Evolutionary conservation across 2,329 filamentous ascomycete species (phyloP).

Genomic region (Blastomyces percursus): DNA sequence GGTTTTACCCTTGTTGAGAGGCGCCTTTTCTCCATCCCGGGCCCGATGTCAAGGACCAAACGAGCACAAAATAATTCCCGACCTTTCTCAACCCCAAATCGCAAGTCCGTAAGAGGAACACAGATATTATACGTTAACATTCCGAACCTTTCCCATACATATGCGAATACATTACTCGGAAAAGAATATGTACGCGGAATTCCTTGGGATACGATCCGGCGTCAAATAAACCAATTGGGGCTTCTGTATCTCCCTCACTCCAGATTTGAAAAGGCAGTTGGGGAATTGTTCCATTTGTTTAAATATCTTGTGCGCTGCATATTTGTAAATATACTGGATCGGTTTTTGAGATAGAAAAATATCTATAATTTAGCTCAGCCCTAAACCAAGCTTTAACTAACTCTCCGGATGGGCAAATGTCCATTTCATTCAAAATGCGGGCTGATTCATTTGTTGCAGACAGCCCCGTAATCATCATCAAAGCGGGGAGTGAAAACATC

Average conservation of each 20-base stretch:
- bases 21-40: not conserved
- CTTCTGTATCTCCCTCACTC: not conserved
- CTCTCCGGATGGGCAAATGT: not conserved
- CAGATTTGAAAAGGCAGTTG: not conserved
- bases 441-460: not conserved
- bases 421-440: not conserved
- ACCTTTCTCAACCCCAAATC: not conserved
- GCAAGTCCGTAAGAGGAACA: not conserved
- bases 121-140: not conserved
- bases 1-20: not conserved
- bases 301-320: not conserved
- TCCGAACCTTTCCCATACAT: not conserved
- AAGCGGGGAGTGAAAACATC: not conserved
- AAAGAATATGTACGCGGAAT: not conserved
- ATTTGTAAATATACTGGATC: no score
- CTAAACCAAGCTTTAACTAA: no score
- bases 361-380: no score
- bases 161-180: not conserved
- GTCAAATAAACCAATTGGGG: not conserved
- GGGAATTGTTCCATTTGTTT: not conserved
- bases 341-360: no score
- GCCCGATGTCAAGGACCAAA: not conserved
- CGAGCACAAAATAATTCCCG: not conserved
- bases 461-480: not conserved
- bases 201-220: not conserved